Evolutionary conservation across 768 basidiomycete genomes (phyloP).

Genomic region (Termitomyces heimii): DNA sequence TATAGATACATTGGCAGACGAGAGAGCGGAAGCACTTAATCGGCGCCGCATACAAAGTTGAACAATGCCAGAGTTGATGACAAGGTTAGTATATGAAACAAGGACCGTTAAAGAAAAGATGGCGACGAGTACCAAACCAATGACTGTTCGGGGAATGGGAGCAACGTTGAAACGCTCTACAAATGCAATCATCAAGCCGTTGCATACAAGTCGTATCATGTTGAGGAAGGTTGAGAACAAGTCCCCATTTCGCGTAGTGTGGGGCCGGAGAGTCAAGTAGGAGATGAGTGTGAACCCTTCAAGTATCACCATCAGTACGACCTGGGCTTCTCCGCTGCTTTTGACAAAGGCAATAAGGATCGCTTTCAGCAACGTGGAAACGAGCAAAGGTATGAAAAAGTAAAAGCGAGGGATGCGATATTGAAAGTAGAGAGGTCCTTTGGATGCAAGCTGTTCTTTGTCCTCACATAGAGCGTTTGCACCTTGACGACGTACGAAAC

Average conservation of each 20-base stretch:
- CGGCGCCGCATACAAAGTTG: slow-evolving; percentile 21
- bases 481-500: slow-evolving; percentile 29
- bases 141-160: slow-evolving; percentile 75
- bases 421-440: slow-evolving; percentile 59
- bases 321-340: slow-evolving; percentile 57
- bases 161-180: slow-evolving; percentile 54
- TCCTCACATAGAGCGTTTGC: slow-evolving; percentile 25
- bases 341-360: slow-evolving; percentile 67
- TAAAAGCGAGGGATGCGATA: slow-evolving; percentile 65
- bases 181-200: slow-evolving; percentile 74
- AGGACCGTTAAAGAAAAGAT: slow-evolving; percentile 68
- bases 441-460: slow-evolving; percentile 28
- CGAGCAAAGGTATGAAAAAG: slow-evolving; percentile 54
- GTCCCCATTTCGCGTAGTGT: slow-evolving; percentile 64
- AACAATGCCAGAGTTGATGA: slow-evolving; percentile 41
- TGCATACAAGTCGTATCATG: slow-evolving; percentile 61
- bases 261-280: slow-evolving; percentile 53
- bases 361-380: slow-evolving; percentile 59
- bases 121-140: slow-evolving; percentile 71
- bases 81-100: slow-evolving; percentile 61
- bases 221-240: slow-evolving; percentile 63
- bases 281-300: slow-evolving; percentile 57
- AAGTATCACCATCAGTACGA: slow-evolving; percentile 58
- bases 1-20: slow-evolving; percentile 26
- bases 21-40: slow-evolving; percentile 5